Percentiles rank a stretch among this genome's conserved stretches.
phyloP scores from a whole-genome alignment of 2,329 filamentous ascomycete genomes.

The Drechslera avenae region DNA sequence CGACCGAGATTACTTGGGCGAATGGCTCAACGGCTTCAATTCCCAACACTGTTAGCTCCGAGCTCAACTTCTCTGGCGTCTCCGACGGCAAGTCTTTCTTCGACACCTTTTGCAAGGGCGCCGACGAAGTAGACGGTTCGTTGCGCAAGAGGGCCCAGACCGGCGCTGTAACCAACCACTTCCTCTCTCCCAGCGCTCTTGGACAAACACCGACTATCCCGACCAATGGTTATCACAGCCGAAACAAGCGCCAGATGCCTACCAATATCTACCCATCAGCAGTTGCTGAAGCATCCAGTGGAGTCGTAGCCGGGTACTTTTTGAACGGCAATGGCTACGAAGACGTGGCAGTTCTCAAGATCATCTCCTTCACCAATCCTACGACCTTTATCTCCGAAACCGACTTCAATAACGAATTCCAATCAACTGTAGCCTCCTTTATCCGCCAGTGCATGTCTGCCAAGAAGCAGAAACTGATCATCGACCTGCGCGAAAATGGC shows the following conservation, averaged over 20 bases:
- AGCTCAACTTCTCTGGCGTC: constrained; percentile 31
- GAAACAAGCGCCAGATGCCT: constrained; percentile 26
- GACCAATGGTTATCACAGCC: constrained; percentile 19
- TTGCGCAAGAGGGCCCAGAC: not conserved
- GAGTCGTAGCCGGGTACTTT: constrained; percentile 51
- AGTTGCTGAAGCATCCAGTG: constrained; percentile 22
- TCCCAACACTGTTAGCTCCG: constrained; percentile 26
- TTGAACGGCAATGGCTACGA: constrained; percentile 43
- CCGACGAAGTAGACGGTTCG: not conserved
- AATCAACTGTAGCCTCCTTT: constrained; percentile 48
- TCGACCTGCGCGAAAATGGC: constrained; percentile 65
- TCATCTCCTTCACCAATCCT: constrained; percentile 46
- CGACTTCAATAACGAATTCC: constrained; percentile 31
- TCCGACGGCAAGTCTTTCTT: constrained; percentile 48
- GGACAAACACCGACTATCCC: constrained; percentile 30
- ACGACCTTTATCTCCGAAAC: constrained; percentile 13
- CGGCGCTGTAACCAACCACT: not conserved
- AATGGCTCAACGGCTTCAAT: constrained; percentile 31
- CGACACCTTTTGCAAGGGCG: constrained; percentile 37
- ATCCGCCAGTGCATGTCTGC: constrained; percentile 51
- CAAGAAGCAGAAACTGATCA: constrained; percentile 62
- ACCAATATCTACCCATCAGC: constrained; percentile 15
- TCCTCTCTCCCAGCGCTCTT: constrained; percentile 13
- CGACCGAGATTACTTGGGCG: constrained; percentile 38
- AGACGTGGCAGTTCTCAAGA: constrained; percentile 51